Conservation (phyloP, 2,329 filamentous ascomycete species). For the Didymella keratinophila region DNA sequence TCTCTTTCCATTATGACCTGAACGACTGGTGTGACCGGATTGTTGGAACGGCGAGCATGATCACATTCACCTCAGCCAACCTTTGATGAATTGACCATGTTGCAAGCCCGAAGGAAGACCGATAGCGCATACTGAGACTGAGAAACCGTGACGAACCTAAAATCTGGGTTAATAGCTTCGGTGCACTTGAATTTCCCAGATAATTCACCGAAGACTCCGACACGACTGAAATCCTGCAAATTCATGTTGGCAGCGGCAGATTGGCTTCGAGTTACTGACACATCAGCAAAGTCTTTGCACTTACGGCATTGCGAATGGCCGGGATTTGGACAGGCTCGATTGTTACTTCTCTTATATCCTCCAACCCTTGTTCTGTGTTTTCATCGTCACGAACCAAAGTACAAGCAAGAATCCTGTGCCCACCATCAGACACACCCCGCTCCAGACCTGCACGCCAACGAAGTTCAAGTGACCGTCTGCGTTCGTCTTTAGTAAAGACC, state of each 20-base stretch:
- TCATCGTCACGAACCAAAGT: constrained; percentile 38
- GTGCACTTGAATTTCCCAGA: background rate
- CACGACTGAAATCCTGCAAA: background rate
- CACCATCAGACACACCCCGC: constrained; percentile 45
- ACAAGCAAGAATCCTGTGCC: constrained; percentile 37
- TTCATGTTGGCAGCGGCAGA: background rate
- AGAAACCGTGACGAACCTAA: background rate
- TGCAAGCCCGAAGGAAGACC: background rate
- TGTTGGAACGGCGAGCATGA: background rate
- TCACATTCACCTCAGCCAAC: background rate
- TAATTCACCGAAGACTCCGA: background rate
- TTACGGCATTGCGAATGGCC: background rate
- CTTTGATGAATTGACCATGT: no score
- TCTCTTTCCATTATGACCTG: background rate
- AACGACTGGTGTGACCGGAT: no score
- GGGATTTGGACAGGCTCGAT: background rate
- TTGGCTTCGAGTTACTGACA: background rate
- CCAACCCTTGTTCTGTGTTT: constrained; percentile 41
- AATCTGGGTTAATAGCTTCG: background rate
- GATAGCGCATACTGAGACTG: background rate
- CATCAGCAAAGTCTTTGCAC: background rate
- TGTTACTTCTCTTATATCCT: constrained; percentile 31
- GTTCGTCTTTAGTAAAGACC: constrained; percentile 39
- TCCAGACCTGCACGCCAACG: constrained; percentile 47
- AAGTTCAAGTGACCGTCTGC: constrained; percentile 36